These are phyloP conservation scores for Xylaria telfairii DNA, from an alignment of 495 filamentous ascomycete species.

Conservation along the genomic window DNA sequence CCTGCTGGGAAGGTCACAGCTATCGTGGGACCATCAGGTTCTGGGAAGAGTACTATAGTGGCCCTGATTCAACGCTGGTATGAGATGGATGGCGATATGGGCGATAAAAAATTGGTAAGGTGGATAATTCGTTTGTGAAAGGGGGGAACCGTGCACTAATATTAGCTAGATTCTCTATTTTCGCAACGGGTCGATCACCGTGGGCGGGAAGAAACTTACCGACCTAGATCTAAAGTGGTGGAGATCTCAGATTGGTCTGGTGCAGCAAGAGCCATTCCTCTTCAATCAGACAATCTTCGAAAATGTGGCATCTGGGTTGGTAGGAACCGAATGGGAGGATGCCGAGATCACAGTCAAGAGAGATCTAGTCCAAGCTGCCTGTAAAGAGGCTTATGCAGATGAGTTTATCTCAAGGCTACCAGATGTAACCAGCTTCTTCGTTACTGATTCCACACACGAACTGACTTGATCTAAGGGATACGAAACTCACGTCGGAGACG, in stretches of 20 bases:
- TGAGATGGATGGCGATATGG: conserved; percentile 53
- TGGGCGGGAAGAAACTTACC: conserved; percentile 61
- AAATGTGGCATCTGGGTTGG: conserved; percentile 69
- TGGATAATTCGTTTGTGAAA: conserved; percentile 16
- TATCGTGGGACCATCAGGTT: conserved; percentile 81
- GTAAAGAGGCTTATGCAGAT: conserved; percentile 65
- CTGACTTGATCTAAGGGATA: conserved; percentile 53
- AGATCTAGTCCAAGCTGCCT: conserved; percentile 63
- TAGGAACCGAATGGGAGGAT: conserved; percentile 67
- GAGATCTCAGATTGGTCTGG: conserved; percentile 68
- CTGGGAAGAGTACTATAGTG: conserved; percentile 73
- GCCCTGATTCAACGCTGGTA: conserved; percentile 71
- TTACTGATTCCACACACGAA: background rate
- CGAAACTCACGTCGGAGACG: conserved; percentile 66
- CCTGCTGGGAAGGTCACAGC: conserved; percentile 83
- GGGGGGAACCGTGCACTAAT: conserved; percentile 5
- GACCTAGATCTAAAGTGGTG: conserved; percentile 66
- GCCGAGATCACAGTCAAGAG: conserved; percentile 56
- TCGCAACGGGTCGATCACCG: conserved; percentile 55
- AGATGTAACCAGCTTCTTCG: conserved; percentile 44
- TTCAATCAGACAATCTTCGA: conserved; percentile 72
- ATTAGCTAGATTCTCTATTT: conserved; percentile 45
- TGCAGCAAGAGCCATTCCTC: conserved; percentile 73
- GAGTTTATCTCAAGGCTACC: conserved; percentile 67
- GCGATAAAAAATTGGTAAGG: conserved; percentile 56